phyloP scores from a whole-genome alignment of 208 protist genomes.

The Acanthamoeba castellanii region DNA sequence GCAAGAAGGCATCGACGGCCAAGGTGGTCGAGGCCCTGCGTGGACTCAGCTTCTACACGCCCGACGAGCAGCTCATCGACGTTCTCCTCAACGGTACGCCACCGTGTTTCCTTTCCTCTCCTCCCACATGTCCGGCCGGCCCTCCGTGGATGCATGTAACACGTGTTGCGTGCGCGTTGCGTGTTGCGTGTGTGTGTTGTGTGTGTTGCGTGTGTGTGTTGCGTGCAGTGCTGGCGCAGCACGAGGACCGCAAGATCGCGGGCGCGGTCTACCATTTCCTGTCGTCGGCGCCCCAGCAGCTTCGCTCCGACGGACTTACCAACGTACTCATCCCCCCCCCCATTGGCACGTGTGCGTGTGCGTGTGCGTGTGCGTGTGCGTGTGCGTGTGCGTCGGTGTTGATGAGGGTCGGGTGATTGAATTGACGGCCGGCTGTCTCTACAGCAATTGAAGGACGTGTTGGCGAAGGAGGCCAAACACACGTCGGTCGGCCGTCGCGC shows the following conservation, averaged over 20 bases:
- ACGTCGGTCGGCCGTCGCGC: neutral
- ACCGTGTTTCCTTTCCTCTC: neutral
- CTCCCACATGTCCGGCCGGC: neutral
- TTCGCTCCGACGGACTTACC: constrained; percentile 48
- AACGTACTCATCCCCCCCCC: constrained; percentile 10
- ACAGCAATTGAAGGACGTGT: constrained; percentile 57
- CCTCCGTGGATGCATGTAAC: neutral
- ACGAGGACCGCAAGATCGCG: constrained; percentile 42
- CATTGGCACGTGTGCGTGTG: neutral
- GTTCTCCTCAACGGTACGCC: constrained; percentile 11
- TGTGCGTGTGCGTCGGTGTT: too few relatives aligned
- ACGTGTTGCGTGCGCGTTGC: too few relatives aligned
- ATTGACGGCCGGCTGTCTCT: neutral
- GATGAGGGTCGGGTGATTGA: neutral
- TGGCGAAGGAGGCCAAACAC: constrained; percentile 16
- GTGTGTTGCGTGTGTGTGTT: neutral
- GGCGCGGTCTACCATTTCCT: constrained; percentile 34
- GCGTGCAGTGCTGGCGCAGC: neutral
- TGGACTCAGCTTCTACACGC: constrained; percentile 54
- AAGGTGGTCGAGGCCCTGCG: constrained; percentile 59
- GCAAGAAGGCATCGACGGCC: constrained; percentile 56
- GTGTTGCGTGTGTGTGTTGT: neutral
- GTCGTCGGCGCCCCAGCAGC: constrained; percentile 12
- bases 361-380: neutral
- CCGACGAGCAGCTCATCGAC: constrained; percentile 38